Conservation (phyloP, 208 protist genomes). For the Acanthamoeba castellanii region DNA sequence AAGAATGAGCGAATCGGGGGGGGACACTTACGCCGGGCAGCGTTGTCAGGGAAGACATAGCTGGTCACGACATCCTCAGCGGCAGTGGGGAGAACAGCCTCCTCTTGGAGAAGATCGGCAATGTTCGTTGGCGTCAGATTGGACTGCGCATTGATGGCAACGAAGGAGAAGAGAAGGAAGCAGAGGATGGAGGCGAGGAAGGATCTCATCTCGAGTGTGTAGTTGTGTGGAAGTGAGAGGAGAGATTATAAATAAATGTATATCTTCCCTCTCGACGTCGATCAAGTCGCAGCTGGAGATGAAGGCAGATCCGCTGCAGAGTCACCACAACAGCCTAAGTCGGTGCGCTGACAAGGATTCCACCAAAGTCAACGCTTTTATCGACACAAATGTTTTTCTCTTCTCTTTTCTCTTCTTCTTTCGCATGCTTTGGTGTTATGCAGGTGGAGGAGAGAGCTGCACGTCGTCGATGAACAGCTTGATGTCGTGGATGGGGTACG, state of each 20-base stretch:
- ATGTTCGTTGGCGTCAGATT: slow-evolving; percentile 44
- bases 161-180: slow-evolving; percentile 32
- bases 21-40: background rate
- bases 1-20: background rate
- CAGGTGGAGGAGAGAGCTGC: background rate
- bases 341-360: slow-evolving; percentile 6
- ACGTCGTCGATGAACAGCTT: background rate
- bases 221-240: background rate
- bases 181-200: background rate
- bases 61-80: background rate
- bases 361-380: slow-evolving; percentile 8
- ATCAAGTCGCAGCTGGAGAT: slow-evolving; percentile 14
- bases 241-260: background rate
- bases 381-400: background rate
- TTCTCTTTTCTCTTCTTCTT: background rate
- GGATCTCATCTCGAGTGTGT: slow-evolving; percentile 14
- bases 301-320: background rate
- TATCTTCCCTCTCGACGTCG: background rate
- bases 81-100: background rate
- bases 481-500: background rate
- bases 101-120: slow-evolving; percentile 31
- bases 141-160: slow-evolving; percentile 21
- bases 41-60: slow-evolving; percentile 1
- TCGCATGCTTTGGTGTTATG: no score
- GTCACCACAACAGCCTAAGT: background rate